A percentile compares a stretch with the other conserved stretches of the same genome.
Evolutionary conservation across 495 filamentous ascomycete genomes (phyloP).

Genomic region (Hypoxylon intermedium): DNA sequence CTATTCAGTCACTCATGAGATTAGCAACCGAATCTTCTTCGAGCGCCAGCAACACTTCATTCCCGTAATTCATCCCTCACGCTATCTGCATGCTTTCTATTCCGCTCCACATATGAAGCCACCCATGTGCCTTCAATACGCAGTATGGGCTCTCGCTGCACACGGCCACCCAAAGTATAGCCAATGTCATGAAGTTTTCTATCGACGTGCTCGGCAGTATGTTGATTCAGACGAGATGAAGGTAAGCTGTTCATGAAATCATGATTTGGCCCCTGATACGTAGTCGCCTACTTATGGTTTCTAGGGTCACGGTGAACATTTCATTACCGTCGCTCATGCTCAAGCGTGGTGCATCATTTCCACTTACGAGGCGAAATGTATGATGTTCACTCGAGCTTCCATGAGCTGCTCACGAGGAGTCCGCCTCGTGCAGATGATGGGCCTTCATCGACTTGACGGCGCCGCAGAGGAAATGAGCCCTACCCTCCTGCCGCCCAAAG

Average conservation of each 20-base stretch:
- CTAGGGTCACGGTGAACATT: constrained; percentile 53
- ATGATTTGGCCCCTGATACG: not conserved
- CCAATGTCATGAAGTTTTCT: constrained; percentile 52
- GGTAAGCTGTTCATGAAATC: constrained; percentile 30
- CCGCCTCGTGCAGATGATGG: constrained; percentile 55
- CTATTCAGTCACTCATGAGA: constrained; percentile 3
- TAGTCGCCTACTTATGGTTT: constrained; percentile 3
- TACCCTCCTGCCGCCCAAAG: constrained; percentile 46
- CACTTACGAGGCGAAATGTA: constrained; percentile 50
- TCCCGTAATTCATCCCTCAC: constrained; percentile 50
- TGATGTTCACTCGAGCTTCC: constrained; percentile 53
- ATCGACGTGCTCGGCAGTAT: constrained; percentile 56
- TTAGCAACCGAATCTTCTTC: constrained; percentile 54
- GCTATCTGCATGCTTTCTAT: constrained; percentile 52
- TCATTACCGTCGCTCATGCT: constrained; percentile 54
- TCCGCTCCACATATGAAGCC: constrained; percentile 53
- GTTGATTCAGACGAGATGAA: constrained; percentile 58
- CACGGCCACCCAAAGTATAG: constrained; percentile 49
- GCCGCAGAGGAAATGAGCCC: constrained; percentile 45
- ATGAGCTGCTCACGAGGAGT: constrained; percentile 53
- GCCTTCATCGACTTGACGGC: constrained; percentile 55
- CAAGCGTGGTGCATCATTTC: constrained; percentile 56
- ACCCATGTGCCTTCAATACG: constrained; percentile 58
- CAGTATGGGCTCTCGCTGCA: constrained; percentile 54
- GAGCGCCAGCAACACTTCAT: constrained; percentile 43